These are phyloP conservation scores for Camellia sinensis DNA, from an alignment of 148 eudicot genomes.

Conservation along the genomic window DNA sequence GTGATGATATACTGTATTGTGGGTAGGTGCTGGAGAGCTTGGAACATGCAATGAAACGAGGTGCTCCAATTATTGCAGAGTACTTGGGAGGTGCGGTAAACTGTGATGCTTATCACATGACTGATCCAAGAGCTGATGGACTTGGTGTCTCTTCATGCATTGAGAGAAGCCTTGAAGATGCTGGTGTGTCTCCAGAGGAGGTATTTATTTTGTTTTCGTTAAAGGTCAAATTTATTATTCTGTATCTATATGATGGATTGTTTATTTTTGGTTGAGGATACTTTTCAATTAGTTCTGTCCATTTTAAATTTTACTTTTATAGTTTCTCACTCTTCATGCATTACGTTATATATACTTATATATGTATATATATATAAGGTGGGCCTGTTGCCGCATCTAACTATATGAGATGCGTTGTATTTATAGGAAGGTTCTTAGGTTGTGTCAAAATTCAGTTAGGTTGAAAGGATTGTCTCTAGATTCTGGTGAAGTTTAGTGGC, in stretches of 20 bases:
- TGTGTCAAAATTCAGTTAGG: too few relatives aligned
- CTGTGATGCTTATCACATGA: conserved; percentile 98
- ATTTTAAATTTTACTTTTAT: not conserved
- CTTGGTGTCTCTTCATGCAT: conserved; percentile 96
- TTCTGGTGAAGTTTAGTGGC: too few relatives aligned
- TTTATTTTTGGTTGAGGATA: not conserved
- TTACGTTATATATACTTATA: not conserved
- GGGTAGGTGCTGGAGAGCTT: conserved; percentile 91
- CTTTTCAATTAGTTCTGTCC: not conserved
- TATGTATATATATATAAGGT: too few relatives aligned
- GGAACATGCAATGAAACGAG: conserved; percentile 96
- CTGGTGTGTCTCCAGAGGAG: conserved; percentile 97
- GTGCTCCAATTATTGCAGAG: conserved; percentile 88
- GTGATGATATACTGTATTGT: not conserved
- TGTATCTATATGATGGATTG: not conserved
- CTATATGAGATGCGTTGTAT: too few relatives aligned
- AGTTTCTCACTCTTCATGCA: not conserved
- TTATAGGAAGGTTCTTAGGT: too few relatives aligned
- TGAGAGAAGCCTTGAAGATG: conserved; percentile 73
- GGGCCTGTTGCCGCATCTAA: too few relatives aligned
- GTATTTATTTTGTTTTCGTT: conserved; percentile 28
- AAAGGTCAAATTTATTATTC: not conserved
- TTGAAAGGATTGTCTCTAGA: too few relatives aligned
- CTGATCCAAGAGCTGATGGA: conserved; percentile 96
- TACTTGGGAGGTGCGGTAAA: conserved; percentile 93